Percentiles rank a stretch among this genome's conserved stretches.
These are phyloP conservation scores for Polyrhizophydium stewartii DNA, from an alignment of 371 early-diverging fungal species.

Conservation along the genomic window DNA sequence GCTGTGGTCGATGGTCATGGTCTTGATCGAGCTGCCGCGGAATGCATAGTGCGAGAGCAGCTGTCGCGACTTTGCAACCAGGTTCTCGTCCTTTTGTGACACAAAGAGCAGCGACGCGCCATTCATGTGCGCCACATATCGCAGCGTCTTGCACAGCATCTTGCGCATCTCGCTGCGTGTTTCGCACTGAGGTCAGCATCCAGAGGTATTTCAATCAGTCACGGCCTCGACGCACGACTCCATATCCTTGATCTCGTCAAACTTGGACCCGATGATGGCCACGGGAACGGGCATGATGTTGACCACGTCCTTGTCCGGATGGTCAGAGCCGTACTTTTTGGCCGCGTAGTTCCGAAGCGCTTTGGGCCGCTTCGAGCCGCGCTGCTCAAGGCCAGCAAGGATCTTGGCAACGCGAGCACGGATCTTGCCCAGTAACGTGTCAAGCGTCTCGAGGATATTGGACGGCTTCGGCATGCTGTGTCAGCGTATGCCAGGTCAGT, in stretches of 20 bases:
- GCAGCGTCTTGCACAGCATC: constrained; percentile 27
- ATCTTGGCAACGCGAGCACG: constrained; percentile 19
- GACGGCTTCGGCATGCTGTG: constrained; percentile 19
- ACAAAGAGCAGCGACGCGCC: constrained; percentile 40
- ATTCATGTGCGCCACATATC: constrained; percentile 40
- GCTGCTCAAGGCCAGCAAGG: constrained; percentile 31
- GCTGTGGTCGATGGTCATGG: constrained; percentile 30
- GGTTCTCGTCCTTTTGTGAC: constrained; percentile 29
- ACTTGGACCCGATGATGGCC: constrained; percentile 39
- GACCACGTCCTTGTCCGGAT: constrained; percentile 38
- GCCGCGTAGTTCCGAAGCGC: constrained; percentile 23
- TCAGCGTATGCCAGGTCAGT: background rate
- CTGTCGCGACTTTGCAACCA: constrained; percentile 21
- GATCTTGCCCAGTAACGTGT: constrained; percentile 26
- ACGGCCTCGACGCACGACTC: constrained; percentile 31
- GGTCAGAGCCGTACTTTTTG: constrained; percentile 38
- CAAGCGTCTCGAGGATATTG: constrained; percentile 21
- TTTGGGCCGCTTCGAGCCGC: constrained; percentile 49
- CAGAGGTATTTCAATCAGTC: background rate
- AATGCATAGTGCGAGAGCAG: constrained; percentile 37
- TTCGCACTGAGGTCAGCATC: background rate
- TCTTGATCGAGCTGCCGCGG: constrained; percentile 19
- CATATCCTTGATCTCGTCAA: constrained; percentile 35
- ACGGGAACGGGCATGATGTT: constrained; percentile 31
- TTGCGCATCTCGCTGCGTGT: constrained; percentile 34